Conservation (phyloP, 2,329 filamentous ascomycete genomes). For the Epichloe festucae region DNA sequence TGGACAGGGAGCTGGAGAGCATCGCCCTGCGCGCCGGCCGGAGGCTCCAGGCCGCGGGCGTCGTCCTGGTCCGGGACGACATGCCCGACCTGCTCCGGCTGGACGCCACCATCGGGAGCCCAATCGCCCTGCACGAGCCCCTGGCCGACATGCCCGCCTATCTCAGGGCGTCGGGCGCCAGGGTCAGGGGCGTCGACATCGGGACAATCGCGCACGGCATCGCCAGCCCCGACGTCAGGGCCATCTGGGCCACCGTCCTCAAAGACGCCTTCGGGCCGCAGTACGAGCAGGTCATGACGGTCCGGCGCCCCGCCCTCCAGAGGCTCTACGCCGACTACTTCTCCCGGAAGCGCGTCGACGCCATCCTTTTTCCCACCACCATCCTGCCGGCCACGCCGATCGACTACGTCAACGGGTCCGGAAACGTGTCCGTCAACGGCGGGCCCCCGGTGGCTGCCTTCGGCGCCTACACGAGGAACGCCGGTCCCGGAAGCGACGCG, state of each 20-base stretch:
- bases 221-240: conserved; percentile 2
- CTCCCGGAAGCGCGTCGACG: conserved; percentile 2
- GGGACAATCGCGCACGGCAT: conserved; percentile 4
- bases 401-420: conserved; percentile 5
- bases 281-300: conserved; percentile 6
- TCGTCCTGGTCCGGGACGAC: conserved; percentile 6
- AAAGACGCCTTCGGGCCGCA: conserved; percentile 1
- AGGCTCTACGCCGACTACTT: conserved; percentile 8
- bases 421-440: conserved; percentile 9
- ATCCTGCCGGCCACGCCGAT: conserved; percentile 9
- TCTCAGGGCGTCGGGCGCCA: conserved; percentile 2
- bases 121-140: conserved; percentile 7
- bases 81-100: conserved; percentile 7
- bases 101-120: conserved; percentile 3
- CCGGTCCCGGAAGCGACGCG: conserved; percentile 8
- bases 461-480: conserved; percentile 5
- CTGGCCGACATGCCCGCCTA: conserved; percentile 6
- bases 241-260: background rate
- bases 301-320: conserved; percentile 9
- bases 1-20: conserved; percentile 6
- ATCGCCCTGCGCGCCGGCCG: conserved; percentile 1
- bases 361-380: conserved; percentile 9
- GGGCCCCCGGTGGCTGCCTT: conserved; percentile 8
- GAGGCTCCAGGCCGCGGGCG: conserved; percentile 6
- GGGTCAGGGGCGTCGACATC: background rate